Evolutionary conservation across 208 protist genomes (phyloP).

Genomic region (Porcisia deanei): DNA sequence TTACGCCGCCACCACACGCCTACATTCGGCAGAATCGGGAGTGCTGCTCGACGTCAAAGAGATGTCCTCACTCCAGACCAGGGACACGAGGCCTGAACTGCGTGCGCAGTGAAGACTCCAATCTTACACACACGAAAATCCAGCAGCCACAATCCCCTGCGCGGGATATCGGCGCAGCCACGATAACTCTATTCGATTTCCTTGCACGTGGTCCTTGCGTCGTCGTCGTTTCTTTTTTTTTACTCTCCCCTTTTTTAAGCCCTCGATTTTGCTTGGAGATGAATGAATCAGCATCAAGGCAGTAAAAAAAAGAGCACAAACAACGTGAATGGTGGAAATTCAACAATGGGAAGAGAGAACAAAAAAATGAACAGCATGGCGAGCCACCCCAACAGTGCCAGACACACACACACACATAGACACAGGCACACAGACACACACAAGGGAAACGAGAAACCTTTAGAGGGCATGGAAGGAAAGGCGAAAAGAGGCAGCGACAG

Average conservation of each 20-base stretch:
- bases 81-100: neutral
- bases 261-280: neutral
- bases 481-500: neutral
- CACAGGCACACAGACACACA: neutral
- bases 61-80: neutral
- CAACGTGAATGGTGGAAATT: too few relatives aligned
- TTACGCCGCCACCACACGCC: neutral
- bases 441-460: constrained; percentile 15
- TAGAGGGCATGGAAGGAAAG: neutral
- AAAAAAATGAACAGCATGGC: neutral
- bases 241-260: neutral
- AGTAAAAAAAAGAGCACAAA: neutral
- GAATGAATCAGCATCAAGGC: neutral
- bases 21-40: neutral
- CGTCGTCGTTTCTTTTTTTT: neutral
- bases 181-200: neutral
- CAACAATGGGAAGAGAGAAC: neutral
- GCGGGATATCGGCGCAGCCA: neutral
- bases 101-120: neutral
- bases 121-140: neutral
- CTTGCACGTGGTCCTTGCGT: neutral
- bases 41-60: neutral
- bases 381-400: neutral
- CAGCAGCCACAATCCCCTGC: neutral
- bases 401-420: neutral